phyloP scores from a whole-genome alignment of 345 rosid genomes.

The Triadica sebifera region DNA sequence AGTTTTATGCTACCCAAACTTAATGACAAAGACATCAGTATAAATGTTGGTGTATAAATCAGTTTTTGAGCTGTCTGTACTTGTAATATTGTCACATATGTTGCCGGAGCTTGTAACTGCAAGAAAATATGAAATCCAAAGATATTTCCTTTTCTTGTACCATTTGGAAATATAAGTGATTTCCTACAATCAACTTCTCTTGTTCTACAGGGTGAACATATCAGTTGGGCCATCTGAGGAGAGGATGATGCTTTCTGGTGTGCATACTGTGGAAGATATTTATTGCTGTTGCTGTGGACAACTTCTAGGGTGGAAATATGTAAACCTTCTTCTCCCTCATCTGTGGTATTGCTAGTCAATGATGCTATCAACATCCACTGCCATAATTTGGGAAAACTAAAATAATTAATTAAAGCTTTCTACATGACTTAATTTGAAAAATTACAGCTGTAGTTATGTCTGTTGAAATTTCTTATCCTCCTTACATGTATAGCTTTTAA shows the following conservation, averaged over 20 bases:
- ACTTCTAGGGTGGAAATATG: slow-evolving; percentile 53
- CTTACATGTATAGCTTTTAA: background rate
- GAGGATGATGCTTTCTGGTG: slow-evolving; percentile 40
- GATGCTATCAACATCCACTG: too few species aligned
- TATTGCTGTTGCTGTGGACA: slow-evolving; percentile 50
- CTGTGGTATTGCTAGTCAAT: background rate
- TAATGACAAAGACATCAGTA: too few species aligned
- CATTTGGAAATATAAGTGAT: too few species aligned
- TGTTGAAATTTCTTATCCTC: background rate
- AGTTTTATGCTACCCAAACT: too few species aligned
- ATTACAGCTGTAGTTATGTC: background rate
- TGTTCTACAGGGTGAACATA: slow-evolving; percentile 30
- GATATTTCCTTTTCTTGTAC: too few species aligned
- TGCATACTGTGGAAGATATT: slow-evolving; percentile 45
- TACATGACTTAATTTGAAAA: background rate
- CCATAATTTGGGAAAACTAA: too few species aligned
- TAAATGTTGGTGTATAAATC: too few species aligned
- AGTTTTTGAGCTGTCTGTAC: too few species aligned
- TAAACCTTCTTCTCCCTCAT: slow-evolving; percentile 16
- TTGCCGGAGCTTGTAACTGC: too few species aligned
- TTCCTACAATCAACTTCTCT: background rate
- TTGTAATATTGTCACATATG: too few species aligned
- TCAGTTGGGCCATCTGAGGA: slow-evolving; percentile 38
- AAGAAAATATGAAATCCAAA: too few species aligned
- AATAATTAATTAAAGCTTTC: too few species aligned